Evolutionary conservation across 192 early-diverging fungal genomes (phyloP).

Genomic region (Dissophora globulifera): DNA sequence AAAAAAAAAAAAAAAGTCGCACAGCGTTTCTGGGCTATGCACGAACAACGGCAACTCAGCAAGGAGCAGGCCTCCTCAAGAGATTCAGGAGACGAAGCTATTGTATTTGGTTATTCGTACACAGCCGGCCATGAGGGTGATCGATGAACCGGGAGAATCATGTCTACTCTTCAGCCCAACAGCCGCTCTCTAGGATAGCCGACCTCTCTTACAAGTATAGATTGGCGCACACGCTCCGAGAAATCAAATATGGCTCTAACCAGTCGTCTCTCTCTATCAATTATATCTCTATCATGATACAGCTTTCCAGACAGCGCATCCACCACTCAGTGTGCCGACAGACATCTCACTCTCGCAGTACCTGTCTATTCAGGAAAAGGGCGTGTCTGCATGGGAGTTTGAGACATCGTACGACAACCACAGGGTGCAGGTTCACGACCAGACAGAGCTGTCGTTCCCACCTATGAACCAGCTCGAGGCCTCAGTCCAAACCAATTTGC

Average conservation of each 20-base stretch:
- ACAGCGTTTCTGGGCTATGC: neutral
- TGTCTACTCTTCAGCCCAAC: neutral
- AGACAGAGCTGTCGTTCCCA: slow-evolving; percentile 79
- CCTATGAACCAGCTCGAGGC: slow-evolving; percentile 69
- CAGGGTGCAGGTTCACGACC: slow-evolving; percentile 65
- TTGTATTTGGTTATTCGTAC: slow-evolving; percentile 10
- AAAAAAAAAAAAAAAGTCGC: neutral
- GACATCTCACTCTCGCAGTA: slow-evolving; percentile 81
- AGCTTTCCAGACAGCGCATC: slow-evolving; percentile 80
- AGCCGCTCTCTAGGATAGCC: neutral
- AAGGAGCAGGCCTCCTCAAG: neutral
- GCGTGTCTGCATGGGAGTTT: slow-evolving; percentile 89
- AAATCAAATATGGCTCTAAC: neutral
- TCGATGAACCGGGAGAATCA: no score
- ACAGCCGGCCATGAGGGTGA: no score
- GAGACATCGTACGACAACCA: slow-evolving; percentile 70
- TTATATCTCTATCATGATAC: no score
- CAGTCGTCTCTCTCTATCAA: no score
- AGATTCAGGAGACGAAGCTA: neutral
- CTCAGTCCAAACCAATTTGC: slow-evolving; percentile 83
- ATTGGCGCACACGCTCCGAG: no score
- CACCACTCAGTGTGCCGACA: slow-evolving; percentile 79
- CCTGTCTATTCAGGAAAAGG: slow-evolving; percentile 81
- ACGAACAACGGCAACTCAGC: neutral
- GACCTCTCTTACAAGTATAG: no score